Evolutionary conservation across 257 asterid species (phyloP).

Genomic region (Nicotiana obtusifolia): DNA sequence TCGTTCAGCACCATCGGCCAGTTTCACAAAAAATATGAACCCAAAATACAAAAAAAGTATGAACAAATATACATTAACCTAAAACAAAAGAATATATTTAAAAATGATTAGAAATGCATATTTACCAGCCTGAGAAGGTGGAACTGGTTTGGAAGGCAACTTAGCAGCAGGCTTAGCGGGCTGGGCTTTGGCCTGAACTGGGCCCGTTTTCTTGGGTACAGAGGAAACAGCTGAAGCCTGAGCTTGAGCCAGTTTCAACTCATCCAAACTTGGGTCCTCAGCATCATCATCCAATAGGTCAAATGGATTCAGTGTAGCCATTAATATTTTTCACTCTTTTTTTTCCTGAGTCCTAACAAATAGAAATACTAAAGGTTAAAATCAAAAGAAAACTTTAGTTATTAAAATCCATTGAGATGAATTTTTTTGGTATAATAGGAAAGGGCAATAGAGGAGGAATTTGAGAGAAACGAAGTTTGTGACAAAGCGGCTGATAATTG

Average conservation of each 20-base stretch:
- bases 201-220: slow-evolving; percentile 28
- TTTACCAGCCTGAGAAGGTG: slow-evolving; percentile 64
- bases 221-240: slow-evolving; percentile 7
- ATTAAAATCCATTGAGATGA: neutral
- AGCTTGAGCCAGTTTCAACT: no score
- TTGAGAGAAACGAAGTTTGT: neutral
- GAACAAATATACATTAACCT: neutral
- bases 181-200: slow-evolving; percentile 26
- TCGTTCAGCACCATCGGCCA: neutral
- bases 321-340: neutral
- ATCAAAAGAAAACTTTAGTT: slow-evolving; percentile 11
- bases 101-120: neutral
- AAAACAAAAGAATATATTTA: neutral
- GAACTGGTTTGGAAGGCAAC: slow-evolving; percentile 59
- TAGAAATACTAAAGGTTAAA: slow-evolving; percentile 16
- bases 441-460: neutral
- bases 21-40: neutral
- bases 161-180: slow-evolving; percentile 37
- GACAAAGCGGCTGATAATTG: slow-evolving; percentile 30
- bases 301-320: slow-evolving; percentile 59
- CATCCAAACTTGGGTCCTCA: slow-evolving; percentile 41
- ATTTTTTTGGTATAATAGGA: no score
- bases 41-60: neutral
- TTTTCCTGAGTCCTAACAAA: neutral
- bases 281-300: slow-evolving; percentile 61